phyloP scores from a whole-genome alignment of 768 basidiomycete species.

The Boletus sp. region DNA sequence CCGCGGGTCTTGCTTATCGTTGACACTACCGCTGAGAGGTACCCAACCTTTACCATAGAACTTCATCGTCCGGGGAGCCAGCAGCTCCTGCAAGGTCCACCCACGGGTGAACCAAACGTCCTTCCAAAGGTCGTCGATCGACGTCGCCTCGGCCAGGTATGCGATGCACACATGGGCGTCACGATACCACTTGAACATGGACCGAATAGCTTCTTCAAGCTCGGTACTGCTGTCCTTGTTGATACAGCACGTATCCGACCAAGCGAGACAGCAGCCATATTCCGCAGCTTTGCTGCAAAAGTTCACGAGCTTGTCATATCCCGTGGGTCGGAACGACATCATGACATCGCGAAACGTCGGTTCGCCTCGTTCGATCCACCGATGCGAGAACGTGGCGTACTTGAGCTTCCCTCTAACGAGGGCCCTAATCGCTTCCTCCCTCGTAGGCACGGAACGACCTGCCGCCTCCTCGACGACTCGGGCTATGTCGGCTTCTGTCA shows the following conservation, averaged over 20 bases:
- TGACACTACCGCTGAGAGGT: conserved; percentile 21
- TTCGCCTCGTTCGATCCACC: conserved; percentile 31
- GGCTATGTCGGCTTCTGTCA: conserved; percentile 26
- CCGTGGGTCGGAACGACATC: conserved; percentile 28
- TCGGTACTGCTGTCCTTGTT: conserved; percentile 35
- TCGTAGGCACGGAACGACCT: conserved; percentile 24
- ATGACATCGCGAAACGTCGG: conserved; percentile 28
- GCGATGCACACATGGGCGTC: conserved; percentile 30
- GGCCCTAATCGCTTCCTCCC: conserved; percentile 26
- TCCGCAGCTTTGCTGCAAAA: conserved; percentile 28
- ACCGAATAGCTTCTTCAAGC: conserved; percentile 33
- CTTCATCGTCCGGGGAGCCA: conserved; percentile 30
- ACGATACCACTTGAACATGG: conserved; percentile 34
- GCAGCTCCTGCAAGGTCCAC: conserved; percentile 30
- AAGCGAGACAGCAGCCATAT: conserved; percentile 29
- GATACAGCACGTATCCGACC: conserved; percentile 36
- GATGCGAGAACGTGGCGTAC: conserved; percentile 29
- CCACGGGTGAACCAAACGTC: conserved; percentile 33
- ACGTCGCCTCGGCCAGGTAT: conserved; percentile 30
- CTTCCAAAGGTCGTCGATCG: conserved; percentile 23
- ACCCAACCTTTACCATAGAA: conserved; percentile 29
- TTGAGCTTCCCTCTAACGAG: conserved; percentile 23
- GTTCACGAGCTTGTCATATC: conserved; percentile 23
- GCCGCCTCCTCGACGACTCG: conserved; percentile 14
- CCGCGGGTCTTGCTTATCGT: conserved; percentile 25